phyloP scores from a whole-genome alignment of 306 rosid species.

The Herpetospermum pedunculosum region DNA sequence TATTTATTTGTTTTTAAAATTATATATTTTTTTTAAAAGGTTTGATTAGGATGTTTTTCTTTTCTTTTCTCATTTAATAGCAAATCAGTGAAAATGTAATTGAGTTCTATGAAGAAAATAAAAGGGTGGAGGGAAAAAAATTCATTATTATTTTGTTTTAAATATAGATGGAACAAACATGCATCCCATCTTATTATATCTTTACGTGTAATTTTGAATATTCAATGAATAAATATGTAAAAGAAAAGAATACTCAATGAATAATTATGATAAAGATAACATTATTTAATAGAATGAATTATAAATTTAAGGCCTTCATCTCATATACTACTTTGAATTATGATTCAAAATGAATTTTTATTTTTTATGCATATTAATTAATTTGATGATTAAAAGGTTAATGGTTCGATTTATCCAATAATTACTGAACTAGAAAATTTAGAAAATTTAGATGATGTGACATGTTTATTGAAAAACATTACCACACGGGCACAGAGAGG shows the following conservation, averaged over 20 bases:
- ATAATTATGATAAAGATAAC: background rate
- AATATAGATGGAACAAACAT: background rate
- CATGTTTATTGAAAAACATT: too few relatives aligned
- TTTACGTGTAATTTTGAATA: background rate
- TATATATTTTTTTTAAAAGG: too few relatives aligned
- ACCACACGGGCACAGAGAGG: too few relatives aligned
- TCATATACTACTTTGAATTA: too few relatives aligned
- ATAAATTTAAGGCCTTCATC: too few relatives aligned
- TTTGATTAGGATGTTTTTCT: background rate
- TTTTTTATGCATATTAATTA: too few relatives aligned
- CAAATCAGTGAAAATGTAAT: background rate
- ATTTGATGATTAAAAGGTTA: too few relatives aligned
- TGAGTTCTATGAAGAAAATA: background rate
- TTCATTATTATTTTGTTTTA: background rate
- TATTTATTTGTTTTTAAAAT: too few relatives aligned
- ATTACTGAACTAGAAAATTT: too few relatives aligned
- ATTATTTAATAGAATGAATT: background rate
- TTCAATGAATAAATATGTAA: background rate
- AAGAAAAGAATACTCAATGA: background rate
- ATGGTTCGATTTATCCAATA: too few relatives aligned
- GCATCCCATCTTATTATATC: background rate
- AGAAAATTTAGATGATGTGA: too few relatives aligned
- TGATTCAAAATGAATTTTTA: too few relatives aligned
- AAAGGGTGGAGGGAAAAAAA: background rate
- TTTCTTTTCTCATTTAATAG: background rate